These are phyloP conservation scores for Elsinoe ampelina DNA, from an alignment of 2,329 filamentous ascomycete species.

Conservation along the genomic window DNA sequence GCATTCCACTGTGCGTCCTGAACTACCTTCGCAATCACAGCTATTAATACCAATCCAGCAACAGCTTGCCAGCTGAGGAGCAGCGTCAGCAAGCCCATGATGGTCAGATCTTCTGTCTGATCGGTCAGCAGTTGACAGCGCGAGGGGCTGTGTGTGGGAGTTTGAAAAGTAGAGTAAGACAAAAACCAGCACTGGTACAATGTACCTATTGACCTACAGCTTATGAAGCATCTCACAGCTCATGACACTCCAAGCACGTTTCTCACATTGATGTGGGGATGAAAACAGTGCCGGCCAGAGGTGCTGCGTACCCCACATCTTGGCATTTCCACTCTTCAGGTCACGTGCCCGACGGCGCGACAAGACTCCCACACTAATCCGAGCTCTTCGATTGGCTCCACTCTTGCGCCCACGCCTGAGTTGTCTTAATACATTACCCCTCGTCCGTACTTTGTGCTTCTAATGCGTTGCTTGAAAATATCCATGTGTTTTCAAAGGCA, in stretches of 20 bases:
- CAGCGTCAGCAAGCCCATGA: not conserved
- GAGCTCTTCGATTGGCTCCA: too few species aligned
- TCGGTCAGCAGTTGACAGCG: not conserved
- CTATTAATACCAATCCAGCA: not conserved
- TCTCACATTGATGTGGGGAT: not conserved
- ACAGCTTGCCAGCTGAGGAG: not conserved
- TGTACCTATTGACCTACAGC: not conserved
- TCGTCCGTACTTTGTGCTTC: too few species aligned
- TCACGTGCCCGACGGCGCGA: not conserved
- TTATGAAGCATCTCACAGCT: not conserved
- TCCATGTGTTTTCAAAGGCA: too few species aligned
- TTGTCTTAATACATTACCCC: too few species aligned
- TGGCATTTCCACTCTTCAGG: not conserved
- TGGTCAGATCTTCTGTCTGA: not conserved
- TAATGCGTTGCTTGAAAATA: too few species aligned
- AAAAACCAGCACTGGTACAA: not conserved
- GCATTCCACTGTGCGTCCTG: not conserved
- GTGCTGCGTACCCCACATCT: slow-evolving; percentile 9
- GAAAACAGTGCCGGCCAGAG: not conserved
- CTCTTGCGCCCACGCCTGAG: too few species aligned
- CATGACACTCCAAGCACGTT: not conserved
- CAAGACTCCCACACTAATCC: not conserved
- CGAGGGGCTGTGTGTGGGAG: not conserved
- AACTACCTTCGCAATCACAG: not conserved
- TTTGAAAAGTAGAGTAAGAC: not conserved